A percentile compares a stretch with the other conserved stretches of the same genome.
These are phyloP conservation scores for Scheffersomyces ergatensis DNA, from an alignment of 805 yeast species.

Conservation along the genomic window DNA sequence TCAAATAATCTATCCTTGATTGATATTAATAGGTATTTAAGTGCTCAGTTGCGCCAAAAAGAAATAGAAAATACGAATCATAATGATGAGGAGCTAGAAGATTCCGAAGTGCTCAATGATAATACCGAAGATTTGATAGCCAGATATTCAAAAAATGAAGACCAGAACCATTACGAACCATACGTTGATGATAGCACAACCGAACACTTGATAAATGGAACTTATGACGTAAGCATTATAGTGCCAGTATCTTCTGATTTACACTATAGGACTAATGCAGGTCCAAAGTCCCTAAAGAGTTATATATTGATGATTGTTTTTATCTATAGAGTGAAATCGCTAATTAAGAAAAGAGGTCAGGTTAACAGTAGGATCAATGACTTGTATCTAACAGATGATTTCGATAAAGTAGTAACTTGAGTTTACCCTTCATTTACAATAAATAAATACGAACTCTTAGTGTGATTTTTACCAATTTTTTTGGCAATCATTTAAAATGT, in stretches of 20 bases:
- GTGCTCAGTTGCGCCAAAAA: background rate
- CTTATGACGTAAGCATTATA: no score
- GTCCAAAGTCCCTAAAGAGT: slow-evolving; percentile 3
- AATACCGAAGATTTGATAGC: background rate
- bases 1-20: background rate
- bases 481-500: background rate
- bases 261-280: no score
- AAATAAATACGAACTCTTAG: background rate
- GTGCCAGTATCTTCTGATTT: no score
- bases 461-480: background rate
- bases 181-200: no score
- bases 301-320: slow-evolving; percentile 13
- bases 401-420: background rate
- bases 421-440: background rate
- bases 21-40: background rate
- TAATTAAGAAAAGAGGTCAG: slow-evolving; percentile 1
- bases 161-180: no score
- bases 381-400: background rate
- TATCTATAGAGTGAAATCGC: slow-evolving; percentile 7
- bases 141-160: background rate
- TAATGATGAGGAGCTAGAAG: background rate
- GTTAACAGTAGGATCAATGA: background rate
- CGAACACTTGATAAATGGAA: no score
- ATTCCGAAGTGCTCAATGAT: background rate
- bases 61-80: background rate